A percentile compares a stretch with the other conserved stretches of the same genome.
Evolutionary conservation across 2,329 filamentous ascomycete genomes (phyloP).

Genomic region (Diaporthe ilicicola): DNA sequence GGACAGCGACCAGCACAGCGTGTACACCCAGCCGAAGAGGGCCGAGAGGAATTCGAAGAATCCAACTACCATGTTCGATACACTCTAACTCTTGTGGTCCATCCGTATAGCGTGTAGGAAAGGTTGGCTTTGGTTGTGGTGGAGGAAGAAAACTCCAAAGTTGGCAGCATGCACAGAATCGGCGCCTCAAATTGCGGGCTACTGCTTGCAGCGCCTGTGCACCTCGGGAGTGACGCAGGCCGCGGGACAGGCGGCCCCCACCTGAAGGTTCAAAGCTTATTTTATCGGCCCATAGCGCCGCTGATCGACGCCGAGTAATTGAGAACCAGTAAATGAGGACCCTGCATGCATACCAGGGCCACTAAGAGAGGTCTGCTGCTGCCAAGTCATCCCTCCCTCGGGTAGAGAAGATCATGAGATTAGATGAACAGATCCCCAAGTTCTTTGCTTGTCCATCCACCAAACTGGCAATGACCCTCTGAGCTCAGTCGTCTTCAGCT

Average conservation of each 20-base stretch:
- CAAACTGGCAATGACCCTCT: neutral
- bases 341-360: neutral
- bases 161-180: neutral
- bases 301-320: neutral
- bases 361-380: neutral
- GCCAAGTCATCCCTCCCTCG: neutral
- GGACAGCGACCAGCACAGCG: conserved; percentile 81
- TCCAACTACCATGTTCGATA: conserved; percentile 34
- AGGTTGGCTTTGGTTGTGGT: neutral
- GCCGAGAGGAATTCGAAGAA: conserved; percentile 61
- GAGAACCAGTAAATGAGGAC: neutral
- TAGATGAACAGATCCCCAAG: neutral
- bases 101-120: neutral
- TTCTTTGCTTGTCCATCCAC: neutral
- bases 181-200: conserved; percentile 19
- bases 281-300: neutral
- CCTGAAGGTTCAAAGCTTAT: conserved; percentile 11
- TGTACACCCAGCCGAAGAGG: conserved; percentile 80
- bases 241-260: neutral
- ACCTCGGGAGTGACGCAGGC: neutral
- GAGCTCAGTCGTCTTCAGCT: neutral
- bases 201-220: neutral
- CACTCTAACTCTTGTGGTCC: neutral
- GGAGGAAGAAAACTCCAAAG: neutral
- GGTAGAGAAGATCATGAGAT: neutral